Evolutionary conservation across 1,139 yeast genomes (phyloP).

Genomic region (Magnusiomyces suaveolens): DNA sequence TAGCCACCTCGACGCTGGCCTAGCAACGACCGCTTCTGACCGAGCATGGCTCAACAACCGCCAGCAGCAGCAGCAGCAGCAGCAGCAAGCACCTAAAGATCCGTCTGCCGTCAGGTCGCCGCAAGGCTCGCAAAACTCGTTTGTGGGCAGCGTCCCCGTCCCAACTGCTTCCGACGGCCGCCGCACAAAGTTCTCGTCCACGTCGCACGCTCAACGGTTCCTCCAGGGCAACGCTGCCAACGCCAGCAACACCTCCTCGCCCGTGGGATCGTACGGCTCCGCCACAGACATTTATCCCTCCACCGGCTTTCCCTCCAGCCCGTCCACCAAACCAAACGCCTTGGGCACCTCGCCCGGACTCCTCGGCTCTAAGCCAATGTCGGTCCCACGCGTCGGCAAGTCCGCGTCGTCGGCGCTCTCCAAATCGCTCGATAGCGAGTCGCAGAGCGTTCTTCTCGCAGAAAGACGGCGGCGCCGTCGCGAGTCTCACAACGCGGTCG

Average conservation of each 20-base stretch:
- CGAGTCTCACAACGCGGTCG: constrained; percentile 38
- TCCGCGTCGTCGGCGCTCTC: constrained; percentile 16
- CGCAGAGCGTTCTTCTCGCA: constrained; percentile 12
- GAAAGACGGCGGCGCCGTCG: constrained; percentile 38
- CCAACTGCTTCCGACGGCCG: constrained; percentile 11
- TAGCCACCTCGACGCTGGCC: too few species aligned
- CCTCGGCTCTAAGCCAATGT: background rate
- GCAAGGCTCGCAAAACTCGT: background rate
- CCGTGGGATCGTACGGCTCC: background rate
- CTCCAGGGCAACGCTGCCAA: too few species aligned
- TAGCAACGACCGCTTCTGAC: background rate
- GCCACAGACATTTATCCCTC: background rate
- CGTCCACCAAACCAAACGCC: constrained; percentile 13
- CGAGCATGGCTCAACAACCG: constrained; percentile 1
- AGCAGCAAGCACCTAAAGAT: background rate
- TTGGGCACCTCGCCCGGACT: constrained; percentile 9
- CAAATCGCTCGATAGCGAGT: constrained; percentile 10
- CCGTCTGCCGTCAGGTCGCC: too few species aligned
- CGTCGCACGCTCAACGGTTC: too few species aligned
- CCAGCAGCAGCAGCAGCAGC: constrained; percentile 7
- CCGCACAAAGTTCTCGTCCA: too few species aligned
- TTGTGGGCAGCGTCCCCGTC: background rate
- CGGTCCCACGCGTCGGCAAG: constrained; percentile 5
- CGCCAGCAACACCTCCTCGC: too few species aligned
- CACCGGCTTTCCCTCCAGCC: constrained; percentile 8